Evolutionary conservation across 495 filamentous ascomycete species (phyloP).

Genomic region (Xylona heveae): DNA sequence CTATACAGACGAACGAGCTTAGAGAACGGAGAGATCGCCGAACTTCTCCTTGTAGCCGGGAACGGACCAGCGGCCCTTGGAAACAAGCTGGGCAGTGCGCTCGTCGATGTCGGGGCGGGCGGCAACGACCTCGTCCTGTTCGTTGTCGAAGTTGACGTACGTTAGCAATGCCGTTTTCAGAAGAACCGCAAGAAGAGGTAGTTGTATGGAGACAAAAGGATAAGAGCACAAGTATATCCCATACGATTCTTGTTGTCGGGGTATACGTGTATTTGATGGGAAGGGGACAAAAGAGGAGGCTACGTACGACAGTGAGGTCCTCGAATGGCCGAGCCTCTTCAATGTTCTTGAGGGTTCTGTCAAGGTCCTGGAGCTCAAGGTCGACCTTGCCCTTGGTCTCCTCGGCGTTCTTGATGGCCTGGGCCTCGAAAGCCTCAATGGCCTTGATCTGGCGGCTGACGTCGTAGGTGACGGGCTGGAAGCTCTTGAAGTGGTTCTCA

Average conservation of each 20-base stretch:
- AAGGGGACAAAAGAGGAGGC: constrained; percentile 6
- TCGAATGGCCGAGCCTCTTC: constrained; percentile 91
- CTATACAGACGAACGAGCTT: constrained; percentile 28
- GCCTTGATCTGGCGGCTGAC: constrained; percentile 81
- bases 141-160: no score
- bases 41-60: constrained; percentile 99
- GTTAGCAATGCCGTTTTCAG: no score
- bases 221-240: no score
- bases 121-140: constrained; percentile 69
- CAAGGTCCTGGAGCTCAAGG: constrained; percentile 71
- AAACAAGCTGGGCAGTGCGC: constrained; percentile 76
- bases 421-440: constrained; percentile 91
- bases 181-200: no score
- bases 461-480: constrained; percentile 85
- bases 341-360: constrained; percentile 91
- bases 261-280: no score
- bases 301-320: constrained; percentile 88
- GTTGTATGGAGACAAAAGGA: no score
- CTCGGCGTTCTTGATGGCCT: constrained; percentile 91
- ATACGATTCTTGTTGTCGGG: no score
- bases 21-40: constrained; percentile 82
- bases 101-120: constrained; percentile 91
- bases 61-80: constrained; percentile 91
- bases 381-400: constrained; percentile 90
- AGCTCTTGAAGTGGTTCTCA: constrained; percentile 74